A percentile compares a stretch with the other conserved stretches of the same genome.
Evolutionary conservation across 352 stramenopile genomes (phyloP).

Genomic region (Globisporangium echinulatum): DNA sequence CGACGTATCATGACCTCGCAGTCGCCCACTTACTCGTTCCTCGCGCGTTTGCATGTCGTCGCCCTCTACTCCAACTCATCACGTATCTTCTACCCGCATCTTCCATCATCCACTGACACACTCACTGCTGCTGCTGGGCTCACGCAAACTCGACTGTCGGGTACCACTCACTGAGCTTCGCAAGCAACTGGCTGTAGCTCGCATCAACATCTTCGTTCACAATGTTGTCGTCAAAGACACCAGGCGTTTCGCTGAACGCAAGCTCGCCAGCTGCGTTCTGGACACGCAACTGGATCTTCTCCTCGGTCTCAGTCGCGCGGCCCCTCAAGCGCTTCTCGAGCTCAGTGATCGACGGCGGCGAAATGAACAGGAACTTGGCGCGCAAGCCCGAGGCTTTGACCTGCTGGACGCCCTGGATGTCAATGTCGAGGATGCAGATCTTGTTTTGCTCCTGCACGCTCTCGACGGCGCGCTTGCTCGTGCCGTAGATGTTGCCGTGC

Average conservation of each 20-base stretch:
- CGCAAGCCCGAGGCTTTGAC: constrained; percentile 87
- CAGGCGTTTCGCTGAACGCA: constrained; percentile 78
- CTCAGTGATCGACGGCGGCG: constrained; percentile 91
- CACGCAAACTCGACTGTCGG: constrained; percentile 43
- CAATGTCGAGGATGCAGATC: constrained; percentile 99
- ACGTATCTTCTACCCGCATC: not conserved
- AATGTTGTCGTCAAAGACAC: constrained; percentile 87
- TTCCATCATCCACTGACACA: not conserved
- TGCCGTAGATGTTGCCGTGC: constrained; percentile 98
- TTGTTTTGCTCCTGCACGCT: constrained; percentile 91
- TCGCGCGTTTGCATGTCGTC: not conserved
- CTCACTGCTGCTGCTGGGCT: no score
- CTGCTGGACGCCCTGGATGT: constrained; percentile 95
- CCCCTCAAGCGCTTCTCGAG: constrained; percentile 93
- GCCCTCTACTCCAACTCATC: not conserved
- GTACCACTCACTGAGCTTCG: constrained; percentile 74
- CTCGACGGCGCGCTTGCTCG: constrained; percentile 89
- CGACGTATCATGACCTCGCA: not conserved
- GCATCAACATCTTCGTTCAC: constrained; percentile 87
- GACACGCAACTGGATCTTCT: constrained; percentile 91
- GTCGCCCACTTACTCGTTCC: not conserved
- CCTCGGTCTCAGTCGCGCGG: constrained; percentile 94
- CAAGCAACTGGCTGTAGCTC: constrained; percentile 65
- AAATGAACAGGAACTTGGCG: constrained; percentile 95
- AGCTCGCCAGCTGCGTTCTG: constrained; percentile 92